Conservation (phyloP, 164 flowering plant species). For the Chimonanthus praecox region DNA sequence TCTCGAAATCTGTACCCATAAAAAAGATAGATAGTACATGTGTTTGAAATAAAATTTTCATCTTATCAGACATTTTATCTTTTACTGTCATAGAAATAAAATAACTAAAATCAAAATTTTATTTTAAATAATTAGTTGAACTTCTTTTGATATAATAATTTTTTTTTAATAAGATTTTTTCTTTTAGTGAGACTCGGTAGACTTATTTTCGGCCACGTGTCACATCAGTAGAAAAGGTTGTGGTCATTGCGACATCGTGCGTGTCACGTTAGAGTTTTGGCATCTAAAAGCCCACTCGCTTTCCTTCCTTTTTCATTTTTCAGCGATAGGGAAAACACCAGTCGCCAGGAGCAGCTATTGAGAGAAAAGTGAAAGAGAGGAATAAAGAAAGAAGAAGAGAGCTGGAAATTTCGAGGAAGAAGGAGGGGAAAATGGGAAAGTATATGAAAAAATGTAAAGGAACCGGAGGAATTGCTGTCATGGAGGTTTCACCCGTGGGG, state of each 20-base stretch:
- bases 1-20: no score
- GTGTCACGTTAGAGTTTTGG: slow-evolving; percentile 8
- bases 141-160: no score
- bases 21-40: not conserved
- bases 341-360: not conserved
- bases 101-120: no score
- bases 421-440: slow-evolving; percentile 17
- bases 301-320: not conserved
- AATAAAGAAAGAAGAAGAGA: slow-evolving; percentile 1
- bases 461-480: slow-evolving; percentile 24
- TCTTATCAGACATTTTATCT: no score
- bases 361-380: not conserved
- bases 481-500: slow-evolving; percentile 28
- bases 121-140: not conserved
- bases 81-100: no score
- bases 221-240: slow-evolving; percentile 34
- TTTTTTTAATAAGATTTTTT: not conserved
- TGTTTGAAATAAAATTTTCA: not conserved
- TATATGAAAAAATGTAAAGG: slow-evolving; percentile 28
- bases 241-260: slow-evolving; percentile 20
- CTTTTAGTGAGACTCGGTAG: not conserved
- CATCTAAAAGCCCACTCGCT: slow-evolving; percentile 6
- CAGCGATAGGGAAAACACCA: not conserved
- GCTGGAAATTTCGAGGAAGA: not conserved
- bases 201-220: slow-evolving; percentile 4